Conservation (phyloP, 192 early-diverging fungal species). For the Backusella luteola region DNA sequence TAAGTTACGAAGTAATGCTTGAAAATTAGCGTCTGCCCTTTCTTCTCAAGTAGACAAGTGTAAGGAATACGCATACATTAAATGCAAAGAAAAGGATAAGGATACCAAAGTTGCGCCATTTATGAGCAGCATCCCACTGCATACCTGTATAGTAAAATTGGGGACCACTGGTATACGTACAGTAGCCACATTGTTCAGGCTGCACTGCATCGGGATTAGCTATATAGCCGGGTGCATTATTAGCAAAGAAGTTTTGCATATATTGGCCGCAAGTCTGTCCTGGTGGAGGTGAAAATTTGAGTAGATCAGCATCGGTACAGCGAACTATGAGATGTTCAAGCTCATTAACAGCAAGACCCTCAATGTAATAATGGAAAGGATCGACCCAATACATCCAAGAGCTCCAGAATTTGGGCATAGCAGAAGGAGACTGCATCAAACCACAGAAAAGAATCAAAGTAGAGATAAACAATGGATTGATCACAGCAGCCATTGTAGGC, state of each 20-base stretch:
- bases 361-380: constrained; percentile 67
- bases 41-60: constrained; percentile 40
- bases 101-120: constrained; percentile 73
- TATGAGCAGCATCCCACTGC: constrained; percentile 54
- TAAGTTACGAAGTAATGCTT: not conserved
- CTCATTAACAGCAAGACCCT: constrained; percentile 61
- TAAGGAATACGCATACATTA: constrained; percentile 50
- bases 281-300: constrained; percentile 50
- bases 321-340: constrained; percentile 46
- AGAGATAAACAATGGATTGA: constrained; percentile 68
- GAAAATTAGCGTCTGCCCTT: constrained; percentile 21
- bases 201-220: constrained; percentile 18
- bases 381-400: constrained; percentile 66
- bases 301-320: constrained; percentile 54
- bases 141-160: constrained; percentile 50
- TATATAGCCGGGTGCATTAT: not conserved
- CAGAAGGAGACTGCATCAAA: constrained; percentile 57
- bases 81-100: constrained; percentile 58
- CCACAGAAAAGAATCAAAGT: constrained; percentile 71
- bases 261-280: constrained; percentile 65
- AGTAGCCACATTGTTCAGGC: constrained; percentile 61
- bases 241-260: constrained; percentile 15
- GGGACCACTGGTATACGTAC: constrained; percentile 52
- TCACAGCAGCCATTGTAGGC: constrained; percentile 53
- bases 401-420: constrained; percentile 69